A percentile compares a stretch with the other conserved stretches of the same genome.
These are phyloP conservation scores for Albugo candida DNA, from an alignment of 352 stramenopile species.

Conservation along the genomic window DNA sequence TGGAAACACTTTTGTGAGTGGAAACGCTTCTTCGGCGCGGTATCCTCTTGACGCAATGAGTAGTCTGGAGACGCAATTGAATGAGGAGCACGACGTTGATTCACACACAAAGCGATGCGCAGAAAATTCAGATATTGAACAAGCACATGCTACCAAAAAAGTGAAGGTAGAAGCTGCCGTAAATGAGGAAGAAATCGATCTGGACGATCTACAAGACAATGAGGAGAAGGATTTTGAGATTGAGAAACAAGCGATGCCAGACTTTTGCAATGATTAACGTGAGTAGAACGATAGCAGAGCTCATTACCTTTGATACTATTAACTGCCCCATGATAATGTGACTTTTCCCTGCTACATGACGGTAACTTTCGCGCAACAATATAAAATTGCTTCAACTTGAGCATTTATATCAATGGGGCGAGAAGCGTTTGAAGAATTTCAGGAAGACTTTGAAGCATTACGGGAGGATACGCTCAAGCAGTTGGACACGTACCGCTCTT, in stretches of 20 bases:
- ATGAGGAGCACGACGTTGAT: constrained; percentile 47
- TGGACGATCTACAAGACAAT: constrained; percentile 43
- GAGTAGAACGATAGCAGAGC: constrained; percentile 27
- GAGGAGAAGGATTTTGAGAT: constrained; percentile 4
- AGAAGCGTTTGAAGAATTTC: neutral
- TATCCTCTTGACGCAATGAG: constrained; percentile 20
- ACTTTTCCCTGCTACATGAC: neutral
- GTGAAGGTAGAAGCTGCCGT: constrained; percentile 38
- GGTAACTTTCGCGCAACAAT: neutral
- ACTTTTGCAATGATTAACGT: neutral
- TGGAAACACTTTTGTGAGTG: neutral
- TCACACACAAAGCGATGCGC: constrained; percentile 36
- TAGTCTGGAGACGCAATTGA: constrained; percentile 70
- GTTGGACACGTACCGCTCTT: too few species aligned
- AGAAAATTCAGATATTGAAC: constrained; percentile 26
- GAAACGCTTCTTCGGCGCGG: neutral
- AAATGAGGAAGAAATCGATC: constrained; percentile 86
- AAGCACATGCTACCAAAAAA: constrained; percentile 63
- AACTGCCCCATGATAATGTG: neutral
- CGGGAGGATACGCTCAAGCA: too few species aligned
- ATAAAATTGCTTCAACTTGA: neutral
- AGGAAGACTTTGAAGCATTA: neutral
- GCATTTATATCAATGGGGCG: neutral
- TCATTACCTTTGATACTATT: constrained; percentile 32
- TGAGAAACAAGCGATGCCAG: neutral